Conservation (phyloP, 345 rosid genomes). For the Linum lewisii region DNA sequence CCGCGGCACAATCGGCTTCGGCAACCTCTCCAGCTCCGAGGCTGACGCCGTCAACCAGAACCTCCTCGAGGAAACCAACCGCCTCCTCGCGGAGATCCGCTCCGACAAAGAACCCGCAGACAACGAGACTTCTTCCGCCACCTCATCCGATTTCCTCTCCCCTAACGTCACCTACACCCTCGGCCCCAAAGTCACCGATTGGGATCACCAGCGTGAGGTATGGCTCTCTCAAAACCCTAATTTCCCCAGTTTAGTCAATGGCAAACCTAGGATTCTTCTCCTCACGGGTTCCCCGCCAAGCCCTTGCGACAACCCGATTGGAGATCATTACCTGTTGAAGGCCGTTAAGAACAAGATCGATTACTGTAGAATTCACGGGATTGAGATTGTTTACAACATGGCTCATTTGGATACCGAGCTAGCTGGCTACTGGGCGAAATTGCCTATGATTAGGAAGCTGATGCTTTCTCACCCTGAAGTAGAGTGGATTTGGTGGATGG, state of each 20-base stretch:
- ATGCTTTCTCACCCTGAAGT: slow-evolving; percentile 18
- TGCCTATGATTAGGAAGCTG: slow-evolving; percentile 9
- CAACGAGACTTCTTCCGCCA: slow-evolving; percentile 8
- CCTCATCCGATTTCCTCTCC: slow-evolving; percentile 33
- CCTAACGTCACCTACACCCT: slow-evolving; percentile 7
- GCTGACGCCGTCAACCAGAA: slow-evolving; percentile 78
- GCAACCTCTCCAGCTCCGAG: slow-evolving; percentile 57
- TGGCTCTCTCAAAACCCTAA: slow-evolving; percentile 17
- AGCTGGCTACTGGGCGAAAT: slow-evolving; percentile 16
- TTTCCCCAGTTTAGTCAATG: slow-evolving; percentile 4
- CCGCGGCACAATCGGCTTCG: slow-evolving; percentile 88
- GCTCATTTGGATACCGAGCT: slow-evolving; percentile 12
- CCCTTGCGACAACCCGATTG: slow-evolving; percentile 13
- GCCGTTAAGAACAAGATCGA: slow-evolving; percentile 20
- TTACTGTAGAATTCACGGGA: slow-evolving; percentile 19
- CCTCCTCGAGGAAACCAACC: slow-evolving; percentile 70
- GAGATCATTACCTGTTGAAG: slow-evolving; percentile 15
- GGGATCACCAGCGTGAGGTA: slow-evolving; percentile 13
- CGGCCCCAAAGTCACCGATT: background rate
- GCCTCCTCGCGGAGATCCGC: slow-evolving; percentile 80
- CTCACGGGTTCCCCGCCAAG: slow-evolving; percentile 15
- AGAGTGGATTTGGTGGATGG: slow-evolving; percentile 24
- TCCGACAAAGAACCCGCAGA: slow-evolving; percentile 73
- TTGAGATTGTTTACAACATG: slow-evolving; percentile 18
- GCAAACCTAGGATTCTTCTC: slow-evolving; percentile 4